These are phyloP conservation scores for Diaporthe citrichinensis DNA, from an alignment of 2,329 filamentous ascomycete genomes.

Conservation along the genomic window DNA sequence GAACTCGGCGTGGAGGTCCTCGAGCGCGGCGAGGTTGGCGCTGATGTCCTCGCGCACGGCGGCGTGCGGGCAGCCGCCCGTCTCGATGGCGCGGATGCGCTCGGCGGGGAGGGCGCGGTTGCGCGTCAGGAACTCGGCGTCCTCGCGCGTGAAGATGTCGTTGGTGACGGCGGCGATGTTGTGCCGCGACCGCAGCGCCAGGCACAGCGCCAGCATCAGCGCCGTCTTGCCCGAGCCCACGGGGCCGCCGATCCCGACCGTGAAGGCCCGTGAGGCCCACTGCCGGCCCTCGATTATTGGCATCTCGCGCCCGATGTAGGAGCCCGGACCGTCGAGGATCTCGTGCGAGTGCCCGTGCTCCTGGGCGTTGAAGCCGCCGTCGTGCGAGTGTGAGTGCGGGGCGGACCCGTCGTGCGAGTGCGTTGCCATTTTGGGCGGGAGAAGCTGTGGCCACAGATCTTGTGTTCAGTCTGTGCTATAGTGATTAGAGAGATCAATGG, in stretches of 20 bases:
- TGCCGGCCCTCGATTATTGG: conserved; percentile 89
- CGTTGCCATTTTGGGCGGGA: conserved; percentile 35
- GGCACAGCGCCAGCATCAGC: conserved; percentile 94
- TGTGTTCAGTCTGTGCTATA: background rate
- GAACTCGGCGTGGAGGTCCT: conserved; percentile 88
- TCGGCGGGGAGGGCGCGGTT: conserved; percentile 85
- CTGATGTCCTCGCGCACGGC: conserved; percentile 98
- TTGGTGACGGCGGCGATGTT: conserved; percentile 97
- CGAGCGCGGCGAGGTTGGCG: conserved; percentile 91
- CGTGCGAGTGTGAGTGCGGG: conserved; percentile 65
- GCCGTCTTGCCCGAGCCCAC: conserved; percentile 98
- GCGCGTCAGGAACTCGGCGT: conserved; percentile 95
- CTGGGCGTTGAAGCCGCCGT: conserved; percentile 62
- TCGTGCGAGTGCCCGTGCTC: conserved; percentile 97
- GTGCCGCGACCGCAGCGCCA: conserved; percentile 83
- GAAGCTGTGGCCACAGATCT: background rate
- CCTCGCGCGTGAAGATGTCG: conserved; percentile 98
- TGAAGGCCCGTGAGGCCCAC: conserved; percentile 92
- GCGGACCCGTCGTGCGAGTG: conserved; percentile 71
- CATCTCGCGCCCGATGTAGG: conserved; percentile 91
- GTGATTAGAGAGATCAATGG: background rate
- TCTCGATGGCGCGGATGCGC: conserved; percentile 96
- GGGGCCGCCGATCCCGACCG: conserved; percentile 98
- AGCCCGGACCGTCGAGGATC: conserved; percentile 93
- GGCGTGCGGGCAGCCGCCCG: conserved; percentile 95